A percentile compares a stretch with the other conserved stretches of the same genome.
These are phyloP conservation scores for Coemansia sp. DNA, from an alignment of 192 early-diverging fungal species.

Conservation along the genomic window DNA sequence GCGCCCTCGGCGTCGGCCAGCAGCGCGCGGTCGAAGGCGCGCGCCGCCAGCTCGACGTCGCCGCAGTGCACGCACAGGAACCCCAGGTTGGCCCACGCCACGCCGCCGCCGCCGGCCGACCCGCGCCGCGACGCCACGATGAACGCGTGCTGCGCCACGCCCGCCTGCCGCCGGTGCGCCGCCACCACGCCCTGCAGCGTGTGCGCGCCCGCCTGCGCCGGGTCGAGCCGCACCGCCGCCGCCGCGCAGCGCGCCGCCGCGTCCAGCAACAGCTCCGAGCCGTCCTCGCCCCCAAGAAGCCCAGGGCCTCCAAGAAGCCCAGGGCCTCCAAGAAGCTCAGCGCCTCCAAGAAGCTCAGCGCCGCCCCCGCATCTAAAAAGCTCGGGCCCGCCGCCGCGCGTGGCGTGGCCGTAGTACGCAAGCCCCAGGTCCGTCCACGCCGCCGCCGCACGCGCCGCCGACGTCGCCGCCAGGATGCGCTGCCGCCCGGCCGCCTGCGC, in stretches of 20 bases:
- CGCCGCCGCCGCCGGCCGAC: slow-evolving; percentile 57
- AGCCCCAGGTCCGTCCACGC: slow-evolving; percentile 40
- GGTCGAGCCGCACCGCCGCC: slow-evolving; percentile 62
- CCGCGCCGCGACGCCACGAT: slow-evolving; percentile 69
- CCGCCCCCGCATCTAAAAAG: no score
- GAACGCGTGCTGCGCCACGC: slow-evolving; percentile 79
- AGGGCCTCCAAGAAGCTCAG: no score
- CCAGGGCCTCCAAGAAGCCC: no score
- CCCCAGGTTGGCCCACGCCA: slow-evolving; percentile 81
- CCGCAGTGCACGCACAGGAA: slow-evolving; percentile 63
- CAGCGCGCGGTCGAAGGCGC: slow-evolving; percentile 69
- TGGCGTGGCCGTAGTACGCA: slow-evolving; percentile 17
- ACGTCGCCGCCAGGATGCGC: slow-evolving; percentile 19
- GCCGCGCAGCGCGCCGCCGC: slow-evolving; percentile 31
- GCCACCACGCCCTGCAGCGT: slow-evolving; percentile 70
- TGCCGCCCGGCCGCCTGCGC: slow-evolving; percentile 14
- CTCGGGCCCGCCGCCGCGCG: no score
- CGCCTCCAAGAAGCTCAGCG: no score
- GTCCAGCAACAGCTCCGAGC: slow-evolving; percentile 16
- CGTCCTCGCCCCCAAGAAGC: no score
- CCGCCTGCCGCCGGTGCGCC: slow-evolving; percentile 23
- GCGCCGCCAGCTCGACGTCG: slow-evolving; percentile 72
- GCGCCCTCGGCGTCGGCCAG: slow-evolving; percentile 73
- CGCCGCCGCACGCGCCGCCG: slow-evolving; percentile 13
- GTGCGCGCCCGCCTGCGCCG: slow-evolving; percentile 57